Evolutionary conservation across 306 rosid species (phyloP).

Genomic region (Prunus campanulata): DNA sequence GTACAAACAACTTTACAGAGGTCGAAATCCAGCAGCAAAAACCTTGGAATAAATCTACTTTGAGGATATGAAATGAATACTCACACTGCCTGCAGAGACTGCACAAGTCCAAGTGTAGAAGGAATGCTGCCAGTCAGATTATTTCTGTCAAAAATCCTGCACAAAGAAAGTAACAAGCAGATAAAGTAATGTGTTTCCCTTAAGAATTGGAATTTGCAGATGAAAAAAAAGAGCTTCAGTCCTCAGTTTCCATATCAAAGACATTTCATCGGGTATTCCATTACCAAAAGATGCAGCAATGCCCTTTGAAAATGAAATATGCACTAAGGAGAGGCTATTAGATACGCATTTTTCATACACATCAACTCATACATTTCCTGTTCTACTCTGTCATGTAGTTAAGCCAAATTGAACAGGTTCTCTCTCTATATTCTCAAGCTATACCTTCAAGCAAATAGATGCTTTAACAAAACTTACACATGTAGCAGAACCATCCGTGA

Average conservation of each 20-base stretch:
- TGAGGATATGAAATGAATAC: conserved; percentile 37
- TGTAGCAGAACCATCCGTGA: conserved; percentile 52
- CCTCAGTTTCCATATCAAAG: not conserved
- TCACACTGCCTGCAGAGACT: conserved; percentile 54
- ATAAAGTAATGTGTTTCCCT: not conserved
- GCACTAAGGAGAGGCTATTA: too few relatives aligned
- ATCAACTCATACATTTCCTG: not conserved
- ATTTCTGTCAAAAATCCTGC: conserved; percentile 68
- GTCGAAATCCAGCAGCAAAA: not conserved
- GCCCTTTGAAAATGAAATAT: not conserved
- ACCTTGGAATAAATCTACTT: conserved; percentile 6
- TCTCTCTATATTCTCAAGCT: not conserved
- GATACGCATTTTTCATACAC: too few relatives aligned
- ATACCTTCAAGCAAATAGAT: not conserved
- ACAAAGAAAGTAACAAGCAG: not conserved
- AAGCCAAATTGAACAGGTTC: not conserved
- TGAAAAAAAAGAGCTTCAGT: not conserved
- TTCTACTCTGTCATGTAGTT: not conserved
- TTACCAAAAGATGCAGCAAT: not conserved
- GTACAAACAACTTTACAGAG: not conserved
- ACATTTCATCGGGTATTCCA: not conserved
- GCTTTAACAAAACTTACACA: conserved; percentile 43
- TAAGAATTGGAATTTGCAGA: not conserved
- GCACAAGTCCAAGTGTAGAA: conserved; percentile 50
- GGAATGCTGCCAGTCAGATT: conserved; percentile 52